Conservation (phyloP, 495 filamentous ascomycete genomes). For the Ramalina intermedia region DNA sequence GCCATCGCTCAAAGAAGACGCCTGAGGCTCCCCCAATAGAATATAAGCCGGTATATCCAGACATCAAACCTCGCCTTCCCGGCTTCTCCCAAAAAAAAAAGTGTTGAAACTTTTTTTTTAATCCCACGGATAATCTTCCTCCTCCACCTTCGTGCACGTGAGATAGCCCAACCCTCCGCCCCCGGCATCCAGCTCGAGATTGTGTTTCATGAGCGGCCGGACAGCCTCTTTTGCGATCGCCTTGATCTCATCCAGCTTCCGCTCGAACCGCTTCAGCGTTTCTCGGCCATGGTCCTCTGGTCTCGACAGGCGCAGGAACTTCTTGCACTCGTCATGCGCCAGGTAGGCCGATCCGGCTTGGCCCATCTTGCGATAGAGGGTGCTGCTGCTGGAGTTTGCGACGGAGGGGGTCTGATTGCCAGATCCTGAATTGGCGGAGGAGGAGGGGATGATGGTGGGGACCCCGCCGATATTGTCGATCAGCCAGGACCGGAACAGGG, state of each 20-base stretch:
- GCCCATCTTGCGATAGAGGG: constrained; percentile 60
- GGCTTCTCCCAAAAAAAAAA: neutral
- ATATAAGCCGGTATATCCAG: neutral
- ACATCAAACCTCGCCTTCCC: neutral
- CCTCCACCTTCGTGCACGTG: constrained; percentile 64
- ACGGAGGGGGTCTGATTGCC: neutral
- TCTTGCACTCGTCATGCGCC: constrained; percentile 71
- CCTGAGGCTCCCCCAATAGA: no score
- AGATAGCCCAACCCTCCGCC: constrained; percentile 41
- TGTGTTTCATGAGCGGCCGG: constrained; percentile 73
- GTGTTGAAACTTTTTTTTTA: neutral
- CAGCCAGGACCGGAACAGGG: constrained; percentile 78
- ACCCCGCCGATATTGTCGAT: constrained; percentile 72
- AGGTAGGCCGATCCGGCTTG: constrained; percentile 50
- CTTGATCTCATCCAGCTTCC: constrained; percentile 77
- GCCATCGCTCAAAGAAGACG: no score
- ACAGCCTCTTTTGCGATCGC: constrained; percentile 65
- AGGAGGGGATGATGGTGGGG: constrained; percentile 20
- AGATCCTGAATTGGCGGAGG: constrained; percentile 3
- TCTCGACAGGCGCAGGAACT: constrained; percentile 53
- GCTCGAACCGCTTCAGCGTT: constrained; percentile 65
- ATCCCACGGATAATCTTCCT: constrained; percentile 69
- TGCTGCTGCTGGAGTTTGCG: constrained; percentile 21
- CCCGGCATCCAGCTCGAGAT: constrained; percentile 59
- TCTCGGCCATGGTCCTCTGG: constrained; percentile 60